Evolutionary conservation across 2,329 filamentous ascomycete genomes (phyloP), one percentile per base, ranked within the genome.

Genomic region (Aspergillus fischeri): DNA sequence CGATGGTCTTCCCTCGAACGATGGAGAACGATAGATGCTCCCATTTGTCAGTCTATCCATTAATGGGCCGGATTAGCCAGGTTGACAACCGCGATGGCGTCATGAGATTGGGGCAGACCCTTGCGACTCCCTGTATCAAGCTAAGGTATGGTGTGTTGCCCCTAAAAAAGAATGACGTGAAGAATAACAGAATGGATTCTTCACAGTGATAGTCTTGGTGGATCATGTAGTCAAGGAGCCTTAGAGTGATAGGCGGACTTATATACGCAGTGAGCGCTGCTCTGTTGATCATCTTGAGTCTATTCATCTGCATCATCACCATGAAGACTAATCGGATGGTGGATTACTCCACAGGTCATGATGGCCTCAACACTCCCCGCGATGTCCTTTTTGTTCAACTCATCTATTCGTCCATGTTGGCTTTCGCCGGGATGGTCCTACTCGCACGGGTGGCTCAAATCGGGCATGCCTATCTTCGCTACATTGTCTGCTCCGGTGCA

Each of bases 391-490:
- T 77, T 49, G 71, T 72, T 4, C 71, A 69, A n/a, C 67, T 75
- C 48, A 71, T 80, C 59, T 74, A 74, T 62, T 58, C 64, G 3
- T 74, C 73, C 7, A 57, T 75, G 32, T 63, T 70, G 10, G 54
- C 70, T 1, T 65, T 73, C 10, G 71, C 71, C 24, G 63, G 77
- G 28, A 59, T 70, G 28, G 62, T 80, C 35, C 70, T 78, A 45
- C 64, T 75, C 32, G 69, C 71, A 35, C 75, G 78, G 38, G 59
- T 78, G 21, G 69, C 70, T 21, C 77, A 80, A 57, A 70, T 78
- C 32, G 74, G 70, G 58, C 75, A 78, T 65, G 70, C 74, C 20
- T 75, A 79, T 59, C 68, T 80, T 47, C 76, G 78, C 20, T 75
- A 73, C 49, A 71, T 79, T 55, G 73, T 71, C 49, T 75, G 75